Evolutionary conservation across 2,329 filamentous ascomycete genomes (phyloP), one percentile per base, ranked within the genome.

Genomic region (Xylaria sp.): DNA sequence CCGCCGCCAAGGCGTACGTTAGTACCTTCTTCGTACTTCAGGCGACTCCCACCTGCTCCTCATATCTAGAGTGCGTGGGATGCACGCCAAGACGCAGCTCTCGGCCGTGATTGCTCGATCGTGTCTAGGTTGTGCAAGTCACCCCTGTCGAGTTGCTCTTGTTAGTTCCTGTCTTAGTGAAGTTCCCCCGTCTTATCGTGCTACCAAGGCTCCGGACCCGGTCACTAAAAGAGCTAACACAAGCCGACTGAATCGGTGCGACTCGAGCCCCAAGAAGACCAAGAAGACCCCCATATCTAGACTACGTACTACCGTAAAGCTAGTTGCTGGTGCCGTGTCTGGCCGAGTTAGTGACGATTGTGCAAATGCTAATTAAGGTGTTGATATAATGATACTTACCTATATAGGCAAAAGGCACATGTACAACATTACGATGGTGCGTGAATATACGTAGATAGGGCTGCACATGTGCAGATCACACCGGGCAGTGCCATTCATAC

Each of bases 141-240:
- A 26, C 53, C 67, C 67, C 58, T 48, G 59, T n/a, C 53, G n/a
- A 26, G 20, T 54, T 54, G 23, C 13, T 44, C 11, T 33, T 28
- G 33, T 26, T 13, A 6, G 28, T 59, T 54, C 13, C 13, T 46
- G 11, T 33, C 38, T 26, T 13, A 10, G 5, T 49, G 46, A 54
- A 11, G 20, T 59, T 66, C 63, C 67, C 54, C 63, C 59, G 67
- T 66, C 67, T 69, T 69, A 69, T 69, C 66, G 54, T 59, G 46
- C 38, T 49, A 53, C 58, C 63, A 63, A 66, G 59, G 48, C 23
- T 23, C 63, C 38, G 59, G 63, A 53, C 62, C 46, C 40, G 51
- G 36, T 58, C 53, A 57, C 51, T 23, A 63, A 59, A 17, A 36
- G 31, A 23, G 36, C 54, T 23, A 59, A 26, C 36, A 40, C 6